Percentiles rank a stretch among this genome's conserved stretches.
Evolutionary conservation across 371 early-diverging fungal genomes (phyloP).

Genomic region (Encephalitozoon romaleae): DNA sequence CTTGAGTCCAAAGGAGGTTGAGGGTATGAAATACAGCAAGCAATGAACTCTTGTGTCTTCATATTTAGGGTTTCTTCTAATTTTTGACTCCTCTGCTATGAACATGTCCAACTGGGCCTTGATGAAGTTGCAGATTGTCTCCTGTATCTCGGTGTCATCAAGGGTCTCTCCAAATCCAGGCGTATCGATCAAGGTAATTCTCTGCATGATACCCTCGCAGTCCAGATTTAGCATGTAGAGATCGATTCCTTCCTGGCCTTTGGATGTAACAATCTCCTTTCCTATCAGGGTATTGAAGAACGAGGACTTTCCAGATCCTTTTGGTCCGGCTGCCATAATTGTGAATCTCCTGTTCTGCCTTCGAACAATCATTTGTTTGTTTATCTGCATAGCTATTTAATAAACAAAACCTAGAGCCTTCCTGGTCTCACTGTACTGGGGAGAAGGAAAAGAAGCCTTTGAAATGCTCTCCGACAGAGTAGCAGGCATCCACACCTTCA

Average conservation of each 20-base stretch:
- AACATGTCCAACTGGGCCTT: constrained; percentile 51
- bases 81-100: constrained; percentile 59
- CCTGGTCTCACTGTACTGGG: not conserved
- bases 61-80: constrained; percentile 55
- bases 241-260: constrained; percentile 31
- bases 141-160: constrained; percentile 38
- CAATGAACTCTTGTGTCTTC: constrained; percentile 59
- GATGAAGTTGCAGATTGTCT: constrained; percentile 50
- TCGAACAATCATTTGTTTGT: constrained; percentile 36
- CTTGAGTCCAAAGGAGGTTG: constrained; percentile 50
- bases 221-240: constrained; percentile 49
- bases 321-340: constrained; percentile 50
- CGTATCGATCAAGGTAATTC: constrained; percentile 51
- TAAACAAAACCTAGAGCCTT: not conserved
- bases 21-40: constrained; percentile 54
- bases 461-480: not conserved
- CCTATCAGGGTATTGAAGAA: constrained; percentile 55
- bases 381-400: not conserved
- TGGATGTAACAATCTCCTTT: constrained; percentile 26
- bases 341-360: constrained; percentile 43
- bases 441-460: not conserved
- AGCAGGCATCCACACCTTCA: not conserved
- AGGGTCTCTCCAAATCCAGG: constrained; percentile 51
- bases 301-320: constrained; percentile 52
- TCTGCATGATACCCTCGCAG: constrained; percentile 48